Evolutionary conservation across 2,329 filamentous ascomycete genomes (phyloP).

Genomic region (Rhynchosporium secalis): DNA sequence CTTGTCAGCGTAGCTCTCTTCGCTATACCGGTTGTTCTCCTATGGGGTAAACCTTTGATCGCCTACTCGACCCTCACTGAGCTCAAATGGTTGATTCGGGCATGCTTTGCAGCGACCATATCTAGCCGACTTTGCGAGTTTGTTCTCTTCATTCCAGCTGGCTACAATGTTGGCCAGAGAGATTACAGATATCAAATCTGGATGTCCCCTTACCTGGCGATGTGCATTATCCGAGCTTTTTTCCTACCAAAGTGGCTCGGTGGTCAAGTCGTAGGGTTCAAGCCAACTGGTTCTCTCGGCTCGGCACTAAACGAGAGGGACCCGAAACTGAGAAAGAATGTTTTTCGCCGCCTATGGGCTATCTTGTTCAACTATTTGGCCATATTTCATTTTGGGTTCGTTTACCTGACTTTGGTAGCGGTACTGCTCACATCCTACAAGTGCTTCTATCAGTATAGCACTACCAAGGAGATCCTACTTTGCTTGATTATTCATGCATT

Average conservation of each 20-base stretch:
- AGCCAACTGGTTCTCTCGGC: constrained; percentile 57
- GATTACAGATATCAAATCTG: constrained; percentile 57
- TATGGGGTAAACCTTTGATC: constrained; percentile 57
- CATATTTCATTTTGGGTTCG: constrained; percentile 49
- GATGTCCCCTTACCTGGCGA: constrained; percentile 63
- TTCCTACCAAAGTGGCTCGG: constrained; percentile 60
- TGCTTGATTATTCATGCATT: constrained; percentile 59
- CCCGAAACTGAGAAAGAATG: constrained; percentile 49
- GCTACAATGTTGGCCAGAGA: constrained; percentile 59
- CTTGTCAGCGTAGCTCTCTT: constrained; percentile 55
- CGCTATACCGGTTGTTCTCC: constrained; percentile 58
- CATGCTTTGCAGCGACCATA: constrained; percentile 53
- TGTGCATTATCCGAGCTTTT: constrained; percentile 59
- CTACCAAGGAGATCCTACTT: constrained; percentile 40
- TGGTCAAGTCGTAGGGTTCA: constrained; percentile 58
- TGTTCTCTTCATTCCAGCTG: constrained; percentile 55
- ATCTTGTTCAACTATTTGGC: constrained; percentile 58
- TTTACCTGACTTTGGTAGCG: constrained; percentile 46
- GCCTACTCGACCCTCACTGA: constrained; percentile 54
- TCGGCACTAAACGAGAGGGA: constrained; percentile 60
- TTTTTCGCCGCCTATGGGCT: constrained; percentile 53
- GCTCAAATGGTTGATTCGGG: constrained; percentile 57
- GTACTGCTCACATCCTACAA: constrained; percentile 46
- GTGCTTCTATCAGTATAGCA: constrained; percentile 33
- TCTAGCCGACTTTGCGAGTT: constrained; percentile 57